Conservation (phyloP, 129 eudicot species). For the Calendula officinalis region DNA sequence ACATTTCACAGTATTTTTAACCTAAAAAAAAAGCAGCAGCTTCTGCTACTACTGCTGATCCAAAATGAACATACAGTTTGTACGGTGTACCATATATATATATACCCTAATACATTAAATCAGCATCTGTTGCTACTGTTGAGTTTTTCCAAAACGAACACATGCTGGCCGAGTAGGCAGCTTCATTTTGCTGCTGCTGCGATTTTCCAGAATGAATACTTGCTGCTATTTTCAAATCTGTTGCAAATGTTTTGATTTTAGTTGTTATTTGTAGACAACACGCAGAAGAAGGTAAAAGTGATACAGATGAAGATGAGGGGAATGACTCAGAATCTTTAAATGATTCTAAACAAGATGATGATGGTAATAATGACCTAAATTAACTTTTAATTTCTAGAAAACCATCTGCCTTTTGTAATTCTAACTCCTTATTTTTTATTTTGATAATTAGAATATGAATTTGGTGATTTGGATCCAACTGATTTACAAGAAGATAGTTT, state of each 20-base stretch:
- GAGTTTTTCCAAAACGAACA: too few species aligned
- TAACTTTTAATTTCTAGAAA: not conserved
- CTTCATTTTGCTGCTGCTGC: too few species aligned
- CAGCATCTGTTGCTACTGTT: too few species aligned
- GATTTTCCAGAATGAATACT: too few species aligned
- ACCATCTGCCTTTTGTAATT: not conserved
- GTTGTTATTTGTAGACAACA: constrained; percentile 41
- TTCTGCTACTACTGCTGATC: too few species aligned
- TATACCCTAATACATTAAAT: too few species aligned
- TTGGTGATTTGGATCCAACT: constrained; percentile 25
- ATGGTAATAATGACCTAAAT: constrained; percentile 33
- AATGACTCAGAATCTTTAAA: constrained; percentile 35
- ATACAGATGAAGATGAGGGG: constrained; percentile 58
- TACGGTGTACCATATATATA: too few species aligned
- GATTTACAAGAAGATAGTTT: constrained; percentile 26
- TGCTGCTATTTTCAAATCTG: too few species aligned
- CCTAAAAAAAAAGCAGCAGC: too few species aligned
- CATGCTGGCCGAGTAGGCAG: too few species aligned
- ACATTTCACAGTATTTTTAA: too few species aligned
- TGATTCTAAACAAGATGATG: constrained; percentile 40
- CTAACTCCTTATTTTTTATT: not conserved
- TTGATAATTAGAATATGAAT: constrained; percentile 36
- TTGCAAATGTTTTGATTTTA: not conserved
- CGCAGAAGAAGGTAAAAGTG: constrained; percentile 81
- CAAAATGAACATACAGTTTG: too few species aligned